A percentile compares a stretch with the other conserved stretches of the same genome.
phyloP scores from a whole-genome alignment of 2,329 filamentous ascomycete species.

The Fusarium buxicola region DNA sequence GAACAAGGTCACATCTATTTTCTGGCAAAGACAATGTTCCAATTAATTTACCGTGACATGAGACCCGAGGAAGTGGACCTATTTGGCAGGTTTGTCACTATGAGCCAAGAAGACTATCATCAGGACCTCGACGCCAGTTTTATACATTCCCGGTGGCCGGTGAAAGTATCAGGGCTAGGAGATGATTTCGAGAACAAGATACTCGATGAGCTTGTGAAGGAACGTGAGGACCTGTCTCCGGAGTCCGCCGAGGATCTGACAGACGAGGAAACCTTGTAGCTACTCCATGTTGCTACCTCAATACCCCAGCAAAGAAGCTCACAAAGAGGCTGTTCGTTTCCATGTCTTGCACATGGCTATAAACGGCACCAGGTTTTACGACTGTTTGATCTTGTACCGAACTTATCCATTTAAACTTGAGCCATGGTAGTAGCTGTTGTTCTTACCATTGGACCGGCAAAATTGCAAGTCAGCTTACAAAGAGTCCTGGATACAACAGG shows the following conservation, averaged over 20 bases:
- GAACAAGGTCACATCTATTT: slow-evolving; percentile 3
- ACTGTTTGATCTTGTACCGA: too few relatives aligned
- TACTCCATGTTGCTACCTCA: too few relatives aligned
- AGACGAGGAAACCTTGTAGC: neutral
- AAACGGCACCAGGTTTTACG: too few relatives aligned
- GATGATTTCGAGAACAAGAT: neutral
- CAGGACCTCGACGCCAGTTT: neutral
- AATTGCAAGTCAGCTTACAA: too few relatives aligned
- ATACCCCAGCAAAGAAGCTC: too few relatives aligned
- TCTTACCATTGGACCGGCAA: too few relatives aligned
- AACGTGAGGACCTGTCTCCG: neutral
- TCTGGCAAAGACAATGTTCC: neutral
- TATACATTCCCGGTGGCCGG: neutral
- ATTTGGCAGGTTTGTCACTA: neutral
- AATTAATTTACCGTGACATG: neutral
- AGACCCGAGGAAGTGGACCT: neutral
- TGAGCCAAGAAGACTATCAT: neutral
- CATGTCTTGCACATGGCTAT: too few relatives aligned
- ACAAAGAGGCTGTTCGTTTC: too few relatives aligned
- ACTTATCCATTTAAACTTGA: too few relatives aligned
- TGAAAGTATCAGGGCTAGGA: neutral
- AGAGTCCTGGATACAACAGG: too few relatives aligned
- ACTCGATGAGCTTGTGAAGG: neutral
- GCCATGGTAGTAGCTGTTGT: too few relatives aligned
- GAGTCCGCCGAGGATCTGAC: neutral